A percentile compares a stretch with the other conserved stretches of the same genome.
These are phyloP conservation scores for Iris pallida DNA, from an alignment of 116 monocot genomes.

Conservation along the genomic window DNA sequence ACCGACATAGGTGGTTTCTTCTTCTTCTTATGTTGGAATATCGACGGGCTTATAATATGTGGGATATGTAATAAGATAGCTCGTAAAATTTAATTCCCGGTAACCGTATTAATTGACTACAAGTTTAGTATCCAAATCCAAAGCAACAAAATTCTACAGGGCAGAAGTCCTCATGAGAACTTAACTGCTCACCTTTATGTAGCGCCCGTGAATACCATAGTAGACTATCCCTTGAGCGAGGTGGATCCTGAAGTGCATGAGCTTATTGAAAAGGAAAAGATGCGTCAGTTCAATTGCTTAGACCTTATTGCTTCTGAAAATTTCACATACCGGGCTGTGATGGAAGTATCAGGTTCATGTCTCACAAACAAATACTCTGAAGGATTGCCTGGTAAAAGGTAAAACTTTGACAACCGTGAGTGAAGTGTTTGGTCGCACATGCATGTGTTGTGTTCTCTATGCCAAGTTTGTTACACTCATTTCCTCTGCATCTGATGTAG, in stretches of 20 bases:
- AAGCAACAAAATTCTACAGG: too few species aligned
- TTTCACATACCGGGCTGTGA: slow-evolving; percentile 38
- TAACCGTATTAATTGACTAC: too few species aligned
- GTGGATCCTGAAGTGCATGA: slow-evolving; percentile 31
- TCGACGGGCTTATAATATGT: too few species aligned
- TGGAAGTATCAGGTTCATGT: slow-evolving; percentile 44
- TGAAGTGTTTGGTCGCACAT: neutral
- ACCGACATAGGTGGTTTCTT: too few species aligned
- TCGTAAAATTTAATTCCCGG: too few species aligned
- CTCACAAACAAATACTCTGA: slow-evolving; percentile 45
- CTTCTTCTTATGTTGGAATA: too few species aligned
- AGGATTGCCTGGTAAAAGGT: slow-evolving; percentile 35
- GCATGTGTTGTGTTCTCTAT: slow-evolving; percentile 6
- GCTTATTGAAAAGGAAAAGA: slow-evolving; percentile 26
- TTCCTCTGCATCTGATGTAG: slow-evolving; percentile 4
- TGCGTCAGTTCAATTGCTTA: slow-evolving; percentile 28
- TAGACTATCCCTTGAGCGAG: slow-evolving; percentile 16
- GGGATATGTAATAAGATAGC: too few species aligned
- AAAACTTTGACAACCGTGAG: neutral
- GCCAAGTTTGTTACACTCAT: neutral
- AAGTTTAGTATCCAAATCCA: too few species aligned
- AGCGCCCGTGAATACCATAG: neutral
- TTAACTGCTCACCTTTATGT: neutral
- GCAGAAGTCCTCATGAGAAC: too few species aligned
- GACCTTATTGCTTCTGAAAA: slow-evolving; percentile 45